A percentile compares a stretch with the other conserved stretches of the same genome.
phyloP scores from a whole-genome alignment of 768 basidiomycete genomes.

The Suillus sp. region DNA sequence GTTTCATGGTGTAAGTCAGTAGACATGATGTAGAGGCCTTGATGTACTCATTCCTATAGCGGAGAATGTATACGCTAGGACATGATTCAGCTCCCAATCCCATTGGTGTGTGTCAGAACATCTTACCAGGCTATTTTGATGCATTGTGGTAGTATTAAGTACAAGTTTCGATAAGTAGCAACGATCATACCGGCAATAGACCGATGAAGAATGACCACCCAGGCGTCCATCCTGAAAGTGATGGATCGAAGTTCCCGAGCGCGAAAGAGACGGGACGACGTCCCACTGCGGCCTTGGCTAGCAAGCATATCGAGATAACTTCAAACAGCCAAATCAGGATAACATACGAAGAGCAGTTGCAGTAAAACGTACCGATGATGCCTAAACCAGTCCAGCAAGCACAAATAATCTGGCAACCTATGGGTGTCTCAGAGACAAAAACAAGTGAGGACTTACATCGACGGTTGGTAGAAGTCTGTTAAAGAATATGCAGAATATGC shows the following conservation, averaged over 20 bases:
- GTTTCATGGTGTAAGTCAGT: too few relatives aligned
- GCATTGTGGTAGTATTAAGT: constrained; percentile 7
- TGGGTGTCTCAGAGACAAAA: constrained; percentile 11
- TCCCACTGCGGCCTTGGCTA: constrained; percentile 57
- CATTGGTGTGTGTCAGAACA: constrained; percentile 3
- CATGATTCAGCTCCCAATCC: constrained; percentile 20
- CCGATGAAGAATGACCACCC: constrained; percentile 75
- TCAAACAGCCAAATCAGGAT: constrained; percentile 22
- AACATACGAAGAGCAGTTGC: neutral
- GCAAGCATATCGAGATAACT: constrained; percentile 60
- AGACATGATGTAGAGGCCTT: too few relatives aligned
- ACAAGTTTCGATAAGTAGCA: neutral
- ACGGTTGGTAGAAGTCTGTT: constrained; percentile 52
- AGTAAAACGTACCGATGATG: constrained; percentile 42
- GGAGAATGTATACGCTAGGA: constrained; percentile 53
- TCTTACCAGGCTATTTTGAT: constrained; percentile 30
- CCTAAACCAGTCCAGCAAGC: constrained; percentile 66
- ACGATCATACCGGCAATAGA: constrained; percentile 47
- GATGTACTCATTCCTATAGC: constrained; percentile 72
- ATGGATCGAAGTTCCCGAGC: constrained; percentile 58
- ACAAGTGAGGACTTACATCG: constrained; percentile 40
- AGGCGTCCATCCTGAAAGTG: constrained; percentile 66
- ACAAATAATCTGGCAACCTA: constrained; percentile 47
- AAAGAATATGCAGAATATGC: constrained; percentile 56
- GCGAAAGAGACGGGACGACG: constrained; percentile 57